Conservation (phyloP, 768 basidiomycete species). For the Arthromyces matolae region DNA sequence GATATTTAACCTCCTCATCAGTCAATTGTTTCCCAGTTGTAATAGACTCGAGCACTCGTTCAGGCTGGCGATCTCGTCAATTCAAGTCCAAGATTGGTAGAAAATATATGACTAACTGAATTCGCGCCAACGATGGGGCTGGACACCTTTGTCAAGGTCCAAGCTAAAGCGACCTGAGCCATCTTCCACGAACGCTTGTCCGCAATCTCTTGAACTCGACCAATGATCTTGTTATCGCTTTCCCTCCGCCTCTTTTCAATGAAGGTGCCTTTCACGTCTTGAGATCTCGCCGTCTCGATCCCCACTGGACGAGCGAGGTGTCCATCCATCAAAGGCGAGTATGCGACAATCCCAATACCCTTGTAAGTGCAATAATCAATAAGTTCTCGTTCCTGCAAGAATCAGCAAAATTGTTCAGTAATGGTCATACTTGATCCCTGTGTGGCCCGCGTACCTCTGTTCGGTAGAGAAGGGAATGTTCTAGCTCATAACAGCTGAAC, state of each 20-base stretch:
- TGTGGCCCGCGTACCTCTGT: too few species aligned
- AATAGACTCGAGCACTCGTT: background rate
- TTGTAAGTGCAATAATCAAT: constrained; percentile 40
- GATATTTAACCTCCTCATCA: constrained; percentile 38
- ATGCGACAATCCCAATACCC: constrained; percentile 51
- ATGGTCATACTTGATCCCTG: too few species aligned
- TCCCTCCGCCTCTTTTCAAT: constrained; percentile 18
- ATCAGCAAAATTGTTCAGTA: too few species aligned
- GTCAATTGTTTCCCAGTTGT: constrained; percentile 23
- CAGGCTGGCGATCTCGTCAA: constrained; percentile 30
- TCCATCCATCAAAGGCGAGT: constrained; percentile 38
- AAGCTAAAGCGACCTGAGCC: constrained; percentile 44
- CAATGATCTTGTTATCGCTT: constrained; percentile 29
- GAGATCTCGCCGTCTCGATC: constrained; percentile 19
- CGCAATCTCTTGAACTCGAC: constrained; percentile 38
- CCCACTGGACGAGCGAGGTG: constrained; percentile 32
- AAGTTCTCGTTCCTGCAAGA: constrained; percentile 40
- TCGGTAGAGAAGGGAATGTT: constrained; percentile 51
- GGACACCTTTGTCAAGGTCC: constrained; percentile 33
- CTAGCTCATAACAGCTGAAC: constrained; percentile 53
- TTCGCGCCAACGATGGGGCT: constrained; percentile 29
- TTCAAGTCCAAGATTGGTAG: constrained; percentile 23
- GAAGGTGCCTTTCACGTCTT: constrained; percentile 11
- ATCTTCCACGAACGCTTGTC: constrained; percentile 36
- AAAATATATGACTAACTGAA: constrained; percentile 12